Evolutionary conservation across 2,329 filamentous ascomycete genomes (phyloP), one percentile per base, ranked within the genome.

Genomic region (Ophiostoma pallidulum): DNA sequence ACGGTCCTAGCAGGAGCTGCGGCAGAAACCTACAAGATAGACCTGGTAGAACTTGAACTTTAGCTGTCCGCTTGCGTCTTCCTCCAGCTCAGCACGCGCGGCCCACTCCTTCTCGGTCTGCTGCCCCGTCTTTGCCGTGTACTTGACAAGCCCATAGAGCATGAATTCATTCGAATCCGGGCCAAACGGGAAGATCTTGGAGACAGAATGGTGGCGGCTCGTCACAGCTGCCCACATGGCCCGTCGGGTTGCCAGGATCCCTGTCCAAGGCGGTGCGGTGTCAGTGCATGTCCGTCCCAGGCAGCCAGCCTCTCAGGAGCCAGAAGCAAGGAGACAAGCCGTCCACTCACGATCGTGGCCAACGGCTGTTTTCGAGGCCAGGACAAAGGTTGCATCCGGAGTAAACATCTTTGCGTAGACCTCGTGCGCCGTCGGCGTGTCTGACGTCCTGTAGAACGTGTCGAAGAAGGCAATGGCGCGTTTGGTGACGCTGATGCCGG

Each of bases 11-110:
- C 13, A 24, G 8, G 24, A 24, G 4, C 22, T 8, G 3, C n/a
- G n/a, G n/a, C 20, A 26, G 14, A 18, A 35, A 63, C 70, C 63
- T 51, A 74, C 72, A 54, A 76, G 51, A 56, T 75, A 77, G 6
- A 77, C 72, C 57, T 76, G 72, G 58, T 77, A 77, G 52, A 69
- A 72, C 26, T 66, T 61, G 64, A 75, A 66, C 60, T 65, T 75
- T 58, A 78, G 72, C 53, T 67, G 69, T 4, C 72, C 76, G 39
- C 73, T 69, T 38, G 65, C 38, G 8, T 33, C 64, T 6, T 72
- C 70, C 24, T 67, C 61, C 38, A 82, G 67, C 45, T 73, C 65
- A 4, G 72, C 76, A 51, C 72, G 64, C 44, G 68, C 76, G 16
- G 72, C 71, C 76, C 76, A 80, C 10, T 77, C 72, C 4, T 75